Conservation (phyloP, 2,329 filamentous ascomycete species). For the Orbilia quercus region DNA sequence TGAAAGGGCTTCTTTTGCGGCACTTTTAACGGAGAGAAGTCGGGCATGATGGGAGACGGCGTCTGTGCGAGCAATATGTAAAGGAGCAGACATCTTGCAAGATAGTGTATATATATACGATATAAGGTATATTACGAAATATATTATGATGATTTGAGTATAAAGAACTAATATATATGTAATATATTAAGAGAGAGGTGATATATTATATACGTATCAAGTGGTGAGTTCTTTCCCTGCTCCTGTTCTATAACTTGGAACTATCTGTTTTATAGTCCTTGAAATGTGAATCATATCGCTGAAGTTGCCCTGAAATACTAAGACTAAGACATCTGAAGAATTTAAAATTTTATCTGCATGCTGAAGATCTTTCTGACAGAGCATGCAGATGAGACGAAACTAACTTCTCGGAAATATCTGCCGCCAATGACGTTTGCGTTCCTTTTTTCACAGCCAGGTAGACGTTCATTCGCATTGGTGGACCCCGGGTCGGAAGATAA, state of each 20-base stretch:
- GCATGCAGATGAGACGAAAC: slow-evolving; percentile 15
- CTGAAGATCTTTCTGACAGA: slow-evolving; percentile 20
- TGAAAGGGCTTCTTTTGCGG: slow-evolving; percentile 61
- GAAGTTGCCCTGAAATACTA: not conserved
- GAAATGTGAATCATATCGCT: slow-evolving; percentile 22
- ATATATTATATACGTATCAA: too few relatives aligned
- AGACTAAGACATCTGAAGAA: not conserved
- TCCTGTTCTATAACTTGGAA: not conserved
- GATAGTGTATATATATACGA: not conserved
- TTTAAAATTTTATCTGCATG: slow-evolving; percentile 18
- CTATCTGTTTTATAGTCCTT: not conserved
- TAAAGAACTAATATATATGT: too few relatives aligned
- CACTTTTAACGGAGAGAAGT: slow-evolving; percentile 62
- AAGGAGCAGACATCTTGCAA: slow-evolving; percentile 13
- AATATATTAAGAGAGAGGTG: too few relatives aligned
- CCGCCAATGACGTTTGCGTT: slow-evolving; percentile 29
- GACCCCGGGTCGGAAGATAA: not conserved
- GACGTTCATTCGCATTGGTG: not conserved
- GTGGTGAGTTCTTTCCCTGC: too few relatives aligned
- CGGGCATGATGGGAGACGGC: slow-evolving; percentile 24
- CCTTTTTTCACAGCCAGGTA: not conserved
- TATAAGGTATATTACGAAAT: too few relatives aligned
- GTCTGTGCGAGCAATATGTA: not conserved
- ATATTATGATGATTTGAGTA: too few relatives aligned
- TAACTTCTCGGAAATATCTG: slow-evolving; percentile 6